Base-by-base conservation (phyloP, 2,329 filamentous ascomycete genomes). In the Aspergillus ruber region DNA sequence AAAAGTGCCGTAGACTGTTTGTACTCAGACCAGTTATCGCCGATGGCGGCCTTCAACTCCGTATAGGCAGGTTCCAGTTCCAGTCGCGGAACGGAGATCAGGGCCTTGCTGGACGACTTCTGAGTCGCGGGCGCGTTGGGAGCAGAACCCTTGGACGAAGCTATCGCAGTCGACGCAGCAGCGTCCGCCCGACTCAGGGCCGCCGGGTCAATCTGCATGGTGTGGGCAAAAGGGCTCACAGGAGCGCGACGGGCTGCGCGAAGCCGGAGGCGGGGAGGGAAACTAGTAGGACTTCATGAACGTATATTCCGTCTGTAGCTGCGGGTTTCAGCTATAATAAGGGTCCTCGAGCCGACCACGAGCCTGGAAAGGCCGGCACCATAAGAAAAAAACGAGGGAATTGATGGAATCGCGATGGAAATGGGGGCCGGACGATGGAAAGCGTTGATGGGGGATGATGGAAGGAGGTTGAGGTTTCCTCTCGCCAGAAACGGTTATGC, bases 61-160 rank as follows among this genome's bases (percentile, higher is more conserved):
- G 78, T 75, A 59, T 84, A 84, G 44, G 82, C 70, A 21, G 80
- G 79, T 60, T 84, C 82, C 44, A 83, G 67, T 56, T 84, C 81
- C 47, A 84, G 74, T 52, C 82, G 77, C 54, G 79, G 80, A 20
- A 79, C 75, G n/a, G 73, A 73, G 44, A 74, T 73, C 47, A 74
- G 63, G 23, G 72, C 68, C 57, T 77, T 78, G 36, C 15, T 39
- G 44, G 73, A 72, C 42, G 74, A 71, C 50, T 77, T 77, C 52
- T 74, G 61, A n/a, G 63, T 60, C 13, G 66, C 53, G 15, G 64
- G 49, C 33, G 57, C 55, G 42, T 56, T 61, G 21, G 59, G 49
- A 43, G 60, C 57, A 35, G 61, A 55, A 29, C 56, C 53, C 49
- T 70, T 71, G 25, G 61, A 59, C 44, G 64, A 50, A 18, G 62